These are phyloP conservation scores for Aureobasidium mangrovei DNA, from an alignment of 2,329 filamentous ascomycete species.

Conservation along the genomic window DNA sequence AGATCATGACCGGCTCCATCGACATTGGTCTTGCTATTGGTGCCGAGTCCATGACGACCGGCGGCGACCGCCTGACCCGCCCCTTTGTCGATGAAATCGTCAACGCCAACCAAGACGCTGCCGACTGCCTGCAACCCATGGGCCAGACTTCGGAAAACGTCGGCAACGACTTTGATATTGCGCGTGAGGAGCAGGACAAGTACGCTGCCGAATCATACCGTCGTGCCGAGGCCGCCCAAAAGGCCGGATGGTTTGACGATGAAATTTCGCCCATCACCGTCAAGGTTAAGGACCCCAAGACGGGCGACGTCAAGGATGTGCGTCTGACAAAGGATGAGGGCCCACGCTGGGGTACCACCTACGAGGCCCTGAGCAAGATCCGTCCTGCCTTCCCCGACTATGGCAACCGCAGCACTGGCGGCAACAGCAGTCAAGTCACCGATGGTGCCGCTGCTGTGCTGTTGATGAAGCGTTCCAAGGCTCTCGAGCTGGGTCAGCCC, in stretches of 20 bases:
- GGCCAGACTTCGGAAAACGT: constrained; percentile 98
- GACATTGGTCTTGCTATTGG: constrained; percentile 81
- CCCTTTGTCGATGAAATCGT: constrained; percentile 73
- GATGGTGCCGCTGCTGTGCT: constrained; percentile 86
- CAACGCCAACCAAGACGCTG: constrained; percentile 61
- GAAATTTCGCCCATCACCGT: constrained; percentile 87
- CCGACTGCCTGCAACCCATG: constrained; percentile 91
- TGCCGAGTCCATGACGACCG: constrained; percentile 76
- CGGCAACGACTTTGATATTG: constrained; percentile 77
- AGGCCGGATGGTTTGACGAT: constrained; percentile 82
- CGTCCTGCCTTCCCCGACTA: constrained; percentile 84
- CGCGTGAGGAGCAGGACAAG: constrained; percentile 69
- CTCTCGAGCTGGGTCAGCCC: constrained; percentile 76
- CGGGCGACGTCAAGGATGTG: constrained; percentile 66
- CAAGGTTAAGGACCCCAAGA: constrained; percentile 73
- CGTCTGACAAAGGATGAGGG: constrained; percentile 83
- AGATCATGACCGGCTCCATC: constrained; percentile 72
- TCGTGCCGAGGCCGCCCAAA: constrained; percentile 81
- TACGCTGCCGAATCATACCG: constrained; percentile 83
- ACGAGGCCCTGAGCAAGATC: constrained; percentile 73
- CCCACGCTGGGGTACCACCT: constrained; percentile 81
- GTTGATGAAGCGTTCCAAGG: constrained; percentile 89
- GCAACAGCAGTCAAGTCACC: constrained; percentile 90
- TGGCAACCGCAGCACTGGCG: constrained; percentile 77
- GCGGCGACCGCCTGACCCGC: constrained; percentile 59